Conservation (phyloP, 1,284 basidiomycete genomes). For the Trametes pubescens region DNA sequence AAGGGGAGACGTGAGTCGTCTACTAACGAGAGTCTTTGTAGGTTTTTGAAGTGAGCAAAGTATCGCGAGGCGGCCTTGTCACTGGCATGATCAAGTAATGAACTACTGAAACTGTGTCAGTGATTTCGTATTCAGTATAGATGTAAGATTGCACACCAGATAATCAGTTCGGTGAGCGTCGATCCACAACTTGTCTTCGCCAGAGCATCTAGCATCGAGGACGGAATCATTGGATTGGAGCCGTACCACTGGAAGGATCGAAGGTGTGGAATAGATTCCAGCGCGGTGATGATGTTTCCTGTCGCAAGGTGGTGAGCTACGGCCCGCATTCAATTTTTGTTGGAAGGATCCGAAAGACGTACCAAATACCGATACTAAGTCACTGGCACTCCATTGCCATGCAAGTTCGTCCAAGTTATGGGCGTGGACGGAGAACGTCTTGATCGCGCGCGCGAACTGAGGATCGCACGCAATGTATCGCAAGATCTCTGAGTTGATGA, state of each 20-base stretch:
- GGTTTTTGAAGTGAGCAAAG: neutral
- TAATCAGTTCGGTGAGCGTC: neutral
- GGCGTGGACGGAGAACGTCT: neutral
- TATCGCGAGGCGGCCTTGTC: neutral
- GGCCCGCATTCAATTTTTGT: neutral
- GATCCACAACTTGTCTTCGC: neutral
- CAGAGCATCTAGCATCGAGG: neutral
- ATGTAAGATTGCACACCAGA: neutral
- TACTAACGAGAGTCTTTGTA: neutral
- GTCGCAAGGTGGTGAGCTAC: neutral
- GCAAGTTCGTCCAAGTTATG: too few species aligned
- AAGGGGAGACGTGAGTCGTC: too few species aligned
- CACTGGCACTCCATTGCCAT: neutral
- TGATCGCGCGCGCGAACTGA: neutral
- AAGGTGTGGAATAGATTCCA: neutral
- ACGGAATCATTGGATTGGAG: neutral
- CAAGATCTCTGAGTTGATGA: neutral
- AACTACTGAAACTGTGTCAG: too few species aligned
- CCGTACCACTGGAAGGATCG: neutral
- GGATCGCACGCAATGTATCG: neutral
- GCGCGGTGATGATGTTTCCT: neutral
- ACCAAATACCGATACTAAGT: neutral
- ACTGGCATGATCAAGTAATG: too few species aligned
- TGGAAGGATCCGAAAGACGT: neutral
- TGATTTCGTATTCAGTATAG: too few species aligned